Percentiles rank a stretch among this genome's conserved stretches.
These are phyloP conservation scores for Styphnolobium japonicum DNA, from an alignment of 306 rosid genomes.

Conservation along the genomic window DNA sequence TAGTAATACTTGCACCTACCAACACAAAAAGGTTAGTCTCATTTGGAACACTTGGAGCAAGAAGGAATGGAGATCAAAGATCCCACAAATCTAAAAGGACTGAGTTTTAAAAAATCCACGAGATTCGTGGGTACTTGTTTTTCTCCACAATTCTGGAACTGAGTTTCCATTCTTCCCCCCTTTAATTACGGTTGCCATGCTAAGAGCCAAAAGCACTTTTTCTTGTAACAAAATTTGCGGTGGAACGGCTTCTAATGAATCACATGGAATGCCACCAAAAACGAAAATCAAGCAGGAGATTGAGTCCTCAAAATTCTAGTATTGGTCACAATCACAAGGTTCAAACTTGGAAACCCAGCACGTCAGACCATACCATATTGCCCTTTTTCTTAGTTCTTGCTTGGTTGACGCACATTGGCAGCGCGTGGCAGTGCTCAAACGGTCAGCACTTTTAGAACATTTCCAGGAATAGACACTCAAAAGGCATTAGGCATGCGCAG, in stretches of 20 bases:
- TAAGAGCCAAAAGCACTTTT: conserved; percentile 11
- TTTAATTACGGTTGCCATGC: conserved; percentile 27
- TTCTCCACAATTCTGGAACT: background rate
- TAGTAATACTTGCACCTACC: background rate
- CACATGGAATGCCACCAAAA: conserved; percentile 15
- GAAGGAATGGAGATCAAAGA: background rate
- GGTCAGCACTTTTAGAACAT: background rate
- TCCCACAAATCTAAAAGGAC: background rate
- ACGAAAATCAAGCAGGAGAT: conserved; percentile 32
- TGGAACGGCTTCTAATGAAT: background rate
- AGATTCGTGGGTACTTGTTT: conserved; percentile 16
- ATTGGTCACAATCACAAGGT: conserved; percentile 10
- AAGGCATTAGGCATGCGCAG: background rate
- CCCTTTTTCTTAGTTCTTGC: background rate
- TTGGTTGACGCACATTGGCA: background rate
- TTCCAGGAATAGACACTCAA: background rate
- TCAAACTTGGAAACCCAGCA: background rate
- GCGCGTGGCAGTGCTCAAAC: conserved; percentile 10
- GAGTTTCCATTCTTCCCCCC: background rate
- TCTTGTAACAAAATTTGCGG: conserved; percentile 23
- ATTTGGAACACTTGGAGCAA: conserved; percentile 16
- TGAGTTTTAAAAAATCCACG: background rate
- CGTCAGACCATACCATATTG: background rate
- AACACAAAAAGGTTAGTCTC: background rate
- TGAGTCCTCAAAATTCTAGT: conserved; percentile 16